Base-by-base conservation (phyloP, 176 grass and related monocot species). In the Oryza glumipatula region DNA sequence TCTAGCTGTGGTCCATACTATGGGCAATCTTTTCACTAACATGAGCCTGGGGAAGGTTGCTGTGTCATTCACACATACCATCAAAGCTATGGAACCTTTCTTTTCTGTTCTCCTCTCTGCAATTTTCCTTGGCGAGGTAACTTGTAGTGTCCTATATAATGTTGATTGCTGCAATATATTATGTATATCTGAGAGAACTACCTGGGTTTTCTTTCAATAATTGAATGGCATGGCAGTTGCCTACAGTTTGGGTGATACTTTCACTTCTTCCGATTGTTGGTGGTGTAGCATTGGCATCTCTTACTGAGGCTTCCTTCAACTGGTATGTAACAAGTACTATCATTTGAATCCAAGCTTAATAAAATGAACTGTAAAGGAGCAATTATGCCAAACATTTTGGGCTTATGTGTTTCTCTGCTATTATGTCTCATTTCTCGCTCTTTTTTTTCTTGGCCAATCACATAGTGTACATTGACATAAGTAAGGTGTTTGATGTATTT, bases 81-180 rank as follows among this genome's bases (percentile, higher is more conserved):
- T 94, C 80, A 94, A 94, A 79, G 92, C 92, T 75, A 94, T 92
- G 92, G 90, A 95, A 61, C 93, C 93, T 86, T 92, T 95, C 87
- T 95, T 95, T 83, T 92, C 93, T 68, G 87, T 92, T 70, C 52
- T 93, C 39, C 88, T 96, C 74, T 96, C 94, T 67, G 88, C 91
- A 76, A 35, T 96, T 28, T 96, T 96, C 67, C 86, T 93, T 72
- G 88, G 94, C 51, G 88, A 96, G 90, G 88, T 96, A 74, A 65
- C 32, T 43, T 85, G 23, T 28, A 65, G 17, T 76, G 54, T 17
- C 8, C 45, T 75, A 11, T 86, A 66, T 60, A n/a, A 48, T 64
- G 80, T 15, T 30, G 17, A 60, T 5, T 0, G 28, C 23, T 28
- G 35, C 22, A 47, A 52, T 52, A 35, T 68, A 46, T 60, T 45